Evolutionary conservation across 305 asterid species (phyloP).

Genomic region (Rubia balearica): DNA sequence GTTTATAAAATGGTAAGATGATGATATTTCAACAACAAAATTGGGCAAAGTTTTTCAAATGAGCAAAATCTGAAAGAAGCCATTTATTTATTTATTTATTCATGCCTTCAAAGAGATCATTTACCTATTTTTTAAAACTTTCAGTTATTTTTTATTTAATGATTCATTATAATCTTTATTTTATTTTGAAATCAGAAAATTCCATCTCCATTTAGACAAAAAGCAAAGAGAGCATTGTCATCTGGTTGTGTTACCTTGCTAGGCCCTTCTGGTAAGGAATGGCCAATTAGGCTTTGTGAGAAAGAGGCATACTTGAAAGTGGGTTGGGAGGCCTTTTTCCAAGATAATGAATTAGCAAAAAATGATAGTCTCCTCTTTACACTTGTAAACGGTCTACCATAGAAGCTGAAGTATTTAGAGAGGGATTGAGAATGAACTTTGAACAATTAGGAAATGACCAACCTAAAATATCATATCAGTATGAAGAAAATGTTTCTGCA

Average conservation of each 20-base stretch:
- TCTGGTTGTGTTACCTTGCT: neutral
- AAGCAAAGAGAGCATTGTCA: neutral
- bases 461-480: neutral
- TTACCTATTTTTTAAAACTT: too few relatives aligned
- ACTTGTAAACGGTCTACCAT: neutral
- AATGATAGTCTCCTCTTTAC: neutral
- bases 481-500: neutral
- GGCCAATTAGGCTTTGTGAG: neutral
- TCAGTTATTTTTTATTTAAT: neutral
- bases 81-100: too few relatives aligned
- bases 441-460: neutral
- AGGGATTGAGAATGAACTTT: neutral
- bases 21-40: too few relatives aligned
- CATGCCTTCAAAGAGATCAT: too few relatives aligned
- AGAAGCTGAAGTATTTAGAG: neutral
- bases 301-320: neutral
- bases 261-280: conserved; percentile 2
- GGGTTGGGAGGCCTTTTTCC: neutral
- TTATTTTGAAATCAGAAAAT: neutral
- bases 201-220: neutral
- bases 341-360: neutral
- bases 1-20: too few relatives aligned
- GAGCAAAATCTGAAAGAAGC: too few relatives aligned
- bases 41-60: too few relatives aligned
- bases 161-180: neutral